These are phyloP conservation scores for Saturnispora dispora DNA, from an alignment of 805 yeast genomes.

Conservation along the genomic window DNA sequence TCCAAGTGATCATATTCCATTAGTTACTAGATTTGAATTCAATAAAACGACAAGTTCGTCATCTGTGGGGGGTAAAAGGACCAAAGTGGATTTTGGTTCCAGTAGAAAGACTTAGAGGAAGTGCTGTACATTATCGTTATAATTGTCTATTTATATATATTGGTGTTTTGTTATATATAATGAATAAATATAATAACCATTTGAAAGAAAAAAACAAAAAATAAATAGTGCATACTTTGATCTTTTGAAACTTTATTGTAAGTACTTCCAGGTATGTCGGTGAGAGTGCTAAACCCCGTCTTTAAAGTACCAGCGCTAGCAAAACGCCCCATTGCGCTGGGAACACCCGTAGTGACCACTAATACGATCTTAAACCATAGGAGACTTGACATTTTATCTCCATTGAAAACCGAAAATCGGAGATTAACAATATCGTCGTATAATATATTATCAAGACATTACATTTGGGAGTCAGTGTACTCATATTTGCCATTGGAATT, in stretches of 20 bases:
- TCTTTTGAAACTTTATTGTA: background rate
- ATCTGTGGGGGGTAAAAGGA: conserved; percentile 13
- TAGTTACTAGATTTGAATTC: conserved; percentile 69
- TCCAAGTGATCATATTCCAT: conserved; percentile 93
- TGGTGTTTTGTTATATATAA: background rate
- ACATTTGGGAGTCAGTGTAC: conserved; percentile 52
- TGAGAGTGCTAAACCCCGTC: background rate
- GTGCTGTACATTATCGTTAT: conserved; percentile 3
- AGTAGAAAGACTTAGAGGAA: conserved; percentile 18
- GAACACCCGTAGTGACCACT: background rate
- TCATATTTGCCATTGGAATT: conserved; percentile 38
- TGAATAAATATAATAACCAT: background rate
- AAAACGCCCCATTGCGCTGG: background rate
- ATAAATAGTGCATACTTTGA: background rate
- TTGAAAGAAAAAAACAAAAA: background rate
- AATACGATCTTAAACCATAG: conserved; percentile 20
- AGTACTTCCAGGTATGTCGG: background rate
- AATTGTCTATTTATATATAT: background rate
- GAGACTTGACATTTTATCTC: conserved; percentile 1
- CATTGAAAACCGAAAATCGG: conserved; percentile 6
- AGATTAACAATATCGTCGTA: conserved; percentile 26
- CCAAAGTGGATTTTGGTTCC: conserved; percentile 24
- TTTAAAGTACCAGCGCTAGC: background rate
- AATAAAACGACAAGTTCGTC: conserved; percentile 30
- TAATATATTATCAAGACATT: conserved; percentile 33